Base-by-base conservation (phyloP, 2,329 filamentous ascomycete genomes). In the Periconia sp. region DNA sequence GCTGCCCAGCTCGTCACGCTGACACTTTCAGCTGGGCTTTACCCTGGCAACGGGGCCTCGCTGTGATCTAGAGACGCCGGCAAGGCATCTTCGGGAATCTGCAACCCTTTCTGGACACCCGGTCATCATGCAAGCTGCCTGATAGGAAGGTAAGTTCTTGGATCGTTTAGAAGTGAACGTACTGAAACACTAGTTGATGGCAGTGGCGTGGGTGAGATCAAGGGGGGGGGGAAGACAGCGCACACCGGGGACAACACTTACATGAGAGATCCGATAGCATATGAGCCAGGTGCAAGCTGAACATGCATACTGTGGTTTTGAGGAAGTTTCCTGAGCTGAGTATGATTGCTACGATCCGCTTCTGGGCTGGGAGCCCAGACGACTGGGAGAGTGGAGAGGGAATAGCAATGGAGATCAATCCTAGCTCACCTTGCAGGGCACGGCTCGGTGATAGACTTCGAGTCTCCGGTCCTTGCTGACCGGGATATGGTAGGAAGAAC, bases 281-380 rank as follows among this genome's bases (percentile, higher is more conserved):
- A 32, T 12, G 13, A 32, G 7, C 21, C 17, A 32, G 29, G n/a
- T 32, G 13, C 13, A 32, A 32, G 13, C 29, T 32, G n/a, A 18
- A 32, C 13, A 32, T 17, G 29, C 21, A 32, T 32, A 32, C 29
- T 17, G 13, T 32, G 13, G 29, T 15, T 32, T 32, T 32, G n/a
- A 32, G 29, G 29, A 32, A 18, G 29, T n/a, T 32, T 12, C 8
- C 7, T 32, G 13, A 6, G 13, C 12, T 18, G 13, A 12, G 13
- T 32, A 32, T 32, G n/a, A 32, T 32, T 32, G 13, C 29, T 32
- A 32, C 13, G 13, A 15, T 32, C 13, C 13, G 13, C 29, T 12
- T 32, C n/a, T 32, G 13, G 29, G 13, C 7, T 32, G 13, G 21
- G 29, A 32, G 17, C 21, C 15, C 12, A 18, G 29, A 12, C 29